Percentiles rank a stretch among this genome's conserved stretches.
Conservation (phyloP, 495 filamentous ascomycete species). For the Neurospora tetraspora region DNA sequence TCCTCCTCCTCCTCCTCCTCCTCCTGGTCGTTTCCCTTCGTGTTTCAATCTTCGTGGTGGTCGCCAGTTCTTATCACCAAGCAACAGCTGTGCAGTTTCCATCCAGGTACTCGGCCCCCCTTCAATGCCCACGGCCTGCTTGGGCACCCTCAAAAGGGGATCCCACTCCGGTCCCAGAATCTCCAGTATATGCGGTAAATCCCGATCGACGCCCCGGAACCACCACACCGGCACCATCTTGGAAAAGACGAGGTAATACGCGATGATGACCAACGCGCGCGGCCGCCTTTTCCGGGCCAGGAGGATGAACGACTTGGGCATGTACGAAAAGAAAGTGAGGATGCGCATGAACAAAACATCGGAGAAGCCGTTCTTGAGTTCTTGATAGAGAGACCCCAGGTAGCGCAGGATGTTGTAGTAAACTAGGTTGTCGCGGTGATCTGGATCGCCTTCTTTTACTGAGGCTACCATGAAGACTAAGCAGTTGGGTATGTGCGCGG, state of each 20-base stretch:
- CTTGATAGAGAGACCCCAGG: conserved; percentile 35
- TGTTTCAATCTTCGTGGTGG: conserved; percentile 12
- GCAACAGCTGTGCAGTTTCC: conserved; percentile 21
- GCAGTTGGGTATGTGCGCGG: conserved; percentile 26
- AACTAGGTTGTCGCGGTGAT: conserved; percentile 15
- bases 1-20: neutral
- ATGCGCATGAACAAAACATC: conserved; percentile 28
- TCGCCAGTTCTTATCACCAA: conserved; percentile 27
- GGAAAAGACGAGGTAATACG: conserved; percentile 35
- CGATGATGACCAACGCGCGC: conserved; percentile 43
- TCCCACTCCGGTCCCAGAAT: conserved; percentile 27
- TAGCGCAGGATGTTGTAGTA: conserved; percentile 31
- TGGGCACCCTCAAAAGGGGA: conserved; percentile 25
- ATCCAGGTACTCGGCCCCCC: conserved; percentile 8
- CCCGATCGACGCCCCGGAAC: conserved; percentile 29
- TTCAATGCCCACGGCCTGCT: conserved; percentile 11
- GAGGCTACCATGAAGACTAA: conserved; percentile 34
- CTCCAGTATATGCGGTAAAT: conserved; percentile 30
- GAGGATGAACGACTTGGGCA: conserved; percentile 41
- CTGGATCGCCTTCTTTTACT: conserved; percentile 18
- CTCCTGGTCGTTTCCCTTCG: neutral
- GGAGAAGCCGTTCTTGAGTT: conserved; percentile 28
- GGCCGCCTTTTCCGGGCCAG: conserved; percentile 40
- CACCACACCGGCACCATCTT: conserved; percentile 33
- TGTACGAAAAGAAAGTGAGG: conserved; percentile 34